These are phyloP conservation scores for Elongisporangium senticosum DNA, from an alignment of 352 stramenopile species.

Conservation along the genomic window DNA sequence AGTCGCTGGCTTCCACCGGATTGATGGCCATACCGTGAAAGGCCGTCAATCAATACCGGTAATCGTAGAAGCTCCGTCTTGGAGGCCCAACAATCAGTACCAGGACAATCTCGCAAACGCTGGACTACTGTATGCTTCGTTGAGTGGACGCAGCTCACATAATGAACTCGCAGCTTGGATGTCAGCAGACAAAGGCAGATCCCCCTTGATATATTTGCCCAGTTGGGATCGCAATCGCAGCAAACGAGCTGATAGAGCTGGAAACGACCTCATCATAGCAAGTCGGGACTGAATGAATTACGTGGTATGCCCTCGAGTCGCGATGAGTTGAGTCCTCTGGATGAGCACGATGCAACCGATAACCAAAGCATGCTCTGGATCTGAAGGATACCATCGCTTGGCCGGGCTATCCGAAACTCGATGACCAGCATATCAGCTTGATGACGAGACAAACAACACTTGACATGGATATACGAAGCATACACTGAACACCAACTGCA, in stretches of 20 bases:
- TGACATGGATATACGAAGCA: too few species aligned
- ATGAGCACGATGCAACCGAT: background rate
- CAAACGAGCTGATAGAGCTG: background rate
- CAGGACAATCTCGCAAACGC: too few species aligned
- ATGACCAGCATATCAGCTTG: background rate
- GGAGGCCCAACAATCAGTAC: too few species aligned
- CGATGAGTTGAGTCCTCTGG: background rate
- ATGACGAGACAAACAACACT: slow-evolving; percentile 20
- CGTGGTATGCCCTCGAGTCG: background rate
- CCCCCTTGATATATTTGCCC: background rate
- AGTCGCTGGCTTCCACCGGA: background rate
- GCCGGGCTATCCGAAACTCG: background rate
- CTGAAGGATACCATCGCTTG: background rate
- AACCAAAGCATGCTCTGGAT: background rate
- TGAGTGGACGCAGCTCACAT: background rate
- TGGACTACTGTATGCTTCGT: background rate
- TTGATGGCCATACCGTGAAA: background rate
- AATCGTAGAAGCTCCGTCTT: too few species aligned
- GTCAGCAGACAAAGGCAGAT: background rate
- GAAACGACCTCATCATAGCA: background rate
- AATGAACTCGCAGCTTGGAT: background rate
- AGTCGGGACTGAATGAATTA: background rate
- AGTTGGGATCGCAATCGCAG: background rate
- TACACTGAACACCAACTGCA: too few species aligned
- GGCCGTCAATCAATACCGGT: too few species aligned